A percentile compares a stretch with the other conserved stretches of the same genome.
Conservation (phyloP, 805 yeast species). For the baker's yeast (Saccharomyces cerevisiae) region DNA sequence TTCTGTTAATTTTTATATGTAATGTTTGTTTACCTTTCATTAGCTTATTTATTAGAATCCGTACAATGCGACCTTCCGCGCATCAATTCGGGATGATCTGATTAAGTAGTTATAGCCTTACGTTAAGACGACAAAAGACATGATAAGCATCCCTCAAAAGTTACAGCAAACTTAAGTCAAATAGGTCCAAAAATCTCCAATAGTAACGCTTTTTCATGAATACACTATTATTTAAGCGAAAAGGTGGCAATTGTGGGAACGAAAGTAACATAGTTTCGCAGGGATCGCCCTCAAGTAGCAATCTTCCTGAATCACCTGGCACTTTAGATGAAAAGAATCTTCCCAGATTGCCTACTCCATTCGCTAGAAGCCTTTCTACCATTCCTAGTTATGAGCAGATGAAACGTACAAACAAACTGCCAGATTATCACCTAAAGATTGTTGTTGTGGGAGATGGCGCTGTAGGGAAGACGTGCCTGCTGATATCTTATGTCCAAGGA, state of each 20-base stretch:
- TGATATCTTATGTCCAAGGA: slow-evolving; percentile 58
- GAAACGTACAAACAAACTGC: slow-evolving; percentile 15
- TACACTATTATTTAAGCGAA: background rate
- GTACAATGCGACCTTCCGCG: background rate
- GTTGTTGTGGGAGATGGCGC: slow-evolving; percentile 89
- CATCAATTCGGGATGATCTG: background rate
- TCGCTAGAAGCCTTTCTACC: slow-evolving; percentile 19
- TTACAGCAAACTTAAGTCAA: too few relatives aligned
- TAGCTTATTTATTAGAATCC: background rate
- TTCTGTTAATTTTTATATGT: background rate
- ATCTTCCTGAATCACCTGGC: background rate
- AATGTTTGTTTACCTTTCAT: background rate
- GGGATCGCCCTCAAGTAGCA: background rate
- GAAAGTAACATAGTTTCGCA: background rate
- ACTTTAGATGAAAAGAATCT: background rate
- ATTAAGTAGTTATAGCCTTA: background rate
- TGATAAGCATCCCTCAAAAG: too few relatives aligned
- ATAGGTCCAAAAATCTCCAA: background rate
- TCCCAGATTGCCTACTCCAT: slow-evolving; percentile 13
- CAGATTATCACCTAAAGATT: slow-evolving; percentile 42
- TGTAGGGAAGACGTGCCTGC: slow-evolving; percentile 79
- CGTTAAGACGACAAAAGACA: background rate
- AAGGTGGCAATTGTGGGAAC: background rate
- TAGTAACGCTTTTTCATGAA: background rate
- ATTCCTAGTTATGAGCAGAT: slow-evolving; percentile 25